A percentile compares a stretch with the other conserved stretches of the same genome.
These are phyloP conservation scores for Orobanche coerulescens DNA, from an alignment of 257 asterid genomes.

Conservation along the genomic window DNA sequence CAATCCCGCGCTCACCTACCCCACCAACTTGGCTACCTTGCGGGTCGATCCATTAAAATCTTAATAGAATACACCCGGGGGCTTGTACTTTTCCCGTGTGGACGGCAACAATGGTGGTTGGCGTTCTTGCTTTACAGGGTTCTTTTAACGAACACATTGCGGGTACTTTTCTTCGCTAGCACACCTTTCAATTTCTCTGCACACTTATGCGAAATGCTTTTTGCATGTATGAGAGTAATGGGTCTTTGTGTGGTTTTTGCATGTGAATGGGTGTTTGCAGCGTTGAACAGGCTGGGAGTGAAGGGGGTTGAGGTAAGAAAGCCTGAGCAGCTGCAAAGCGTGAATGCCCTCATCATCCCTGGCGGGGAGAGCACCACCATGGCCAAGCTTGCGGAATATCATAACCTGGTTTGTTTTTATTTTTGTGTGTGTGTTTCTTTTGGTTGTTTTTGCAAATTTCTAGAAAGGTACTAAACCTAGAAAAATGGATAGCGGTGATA, in stretches of 20 bases:
- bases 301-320: conserved; percentile 80
- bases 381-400: conserved; percentile 95
- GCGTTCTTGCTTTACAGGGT: conserved; percentile 95
- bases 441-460: not conserved
- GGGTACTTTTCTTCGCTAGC: conserved; percentile 33
- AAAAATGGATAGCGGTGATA: not conserved
- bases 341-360: conserved; percentile 78
- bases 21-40: too few species aligned
- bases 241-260: not conserved
- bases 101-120: conserved; percentile 53
- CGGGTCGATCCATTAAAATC: too few species aligned
- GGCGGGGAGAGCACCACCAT: conserved; percentile 99
- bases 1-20: too few species aligned
- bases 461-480: not conserved
- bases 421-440: not conserved
- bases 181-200: not conserved
- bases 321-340: conserved; percentile 74
- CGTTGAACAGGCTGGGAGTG: conserved; percentile 80
- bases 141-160: conserved; percentile 99
- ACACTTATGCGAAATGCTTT: not conserved
- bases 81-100: not conserved
- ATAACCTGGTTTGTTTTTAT: conserved; percentile 52
- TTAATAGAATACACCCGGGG: too few species aligned
- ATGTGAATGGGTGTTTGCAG: conserved; percentile 35
- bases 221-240: not conserved